Percentiles rank a stretch among this genome's conserved stretches.
These are phyloP conservation scores for Diaporthe caulivora DNA, from an alignment of 2,329 filamentous ascomycete species.

Conservation along the genomic window DNA sequence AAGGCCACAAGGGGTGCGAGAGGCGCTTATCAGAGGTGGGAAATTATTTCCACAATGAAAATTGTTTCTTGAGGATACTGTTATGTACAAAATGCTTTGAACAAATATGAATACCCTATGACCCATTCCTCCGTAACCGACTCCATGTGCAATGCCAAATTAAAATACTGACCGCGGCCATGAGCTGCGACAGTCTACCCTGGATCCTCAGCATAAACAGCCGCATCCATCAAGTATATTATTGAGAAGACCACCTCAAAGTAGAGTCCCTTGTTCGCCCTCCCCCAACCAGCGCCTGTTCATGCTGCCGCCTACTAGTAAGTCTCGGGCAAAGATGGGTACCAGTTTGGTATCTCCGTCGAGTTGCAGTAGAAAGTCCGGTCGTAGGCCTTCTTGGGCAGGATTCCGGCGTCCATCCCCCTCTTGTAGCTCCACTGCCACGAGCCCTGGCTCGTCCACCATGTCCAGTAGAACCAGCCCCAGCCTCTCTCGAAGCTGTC, in stretches of 20 bases:
- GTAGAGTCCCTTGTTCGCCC: too few species aligned
- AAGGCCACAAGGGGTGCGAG: too few species aligned
- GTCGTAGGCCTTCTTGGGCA: conserved; percentile 81
- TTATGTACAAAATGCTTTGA: conserved; percentile 17
- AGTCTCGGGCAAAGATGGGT: conserved; percentile 64
- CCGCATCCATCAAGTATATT: background rate
- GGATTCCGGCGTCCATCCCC: conserved; percentile 80
- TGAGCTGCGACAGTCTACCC: background rate
- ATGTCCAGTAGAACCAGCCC: conserved; percentile 99
- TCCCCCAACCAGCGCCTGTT: background rate
- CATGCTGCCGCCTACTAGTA: conserved; percentile 51
- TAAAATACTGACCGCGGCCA: background rate
- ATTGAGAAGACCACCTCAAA: background rate
- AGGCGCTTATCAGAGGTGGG: too few species aligned
- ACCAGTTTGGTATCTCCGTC: conserved; percentile 63
- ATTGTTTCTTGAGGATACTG: background rate
- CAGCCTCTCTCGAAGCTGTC: conserved; percentile 90
- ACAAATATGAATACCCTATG: background rate
- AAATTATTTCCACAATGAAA: background rate
- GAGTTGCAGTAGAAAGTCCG: conserved; percentile 76
- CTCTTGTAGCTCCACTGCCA: conserved; percentile 93
- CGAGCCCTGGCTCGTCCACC: conserved; percentile 56
- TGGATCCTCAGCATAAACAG: background rate
- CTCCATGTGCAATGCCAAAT: conserved; percentile 30
- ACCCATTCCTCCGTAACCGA: background rate